These are phyloP conservation scores for Polytrichum commune DNA, from an alignment of 225 moss, liverwort and hornwort species.

Conservation along the genomic window DNA sequence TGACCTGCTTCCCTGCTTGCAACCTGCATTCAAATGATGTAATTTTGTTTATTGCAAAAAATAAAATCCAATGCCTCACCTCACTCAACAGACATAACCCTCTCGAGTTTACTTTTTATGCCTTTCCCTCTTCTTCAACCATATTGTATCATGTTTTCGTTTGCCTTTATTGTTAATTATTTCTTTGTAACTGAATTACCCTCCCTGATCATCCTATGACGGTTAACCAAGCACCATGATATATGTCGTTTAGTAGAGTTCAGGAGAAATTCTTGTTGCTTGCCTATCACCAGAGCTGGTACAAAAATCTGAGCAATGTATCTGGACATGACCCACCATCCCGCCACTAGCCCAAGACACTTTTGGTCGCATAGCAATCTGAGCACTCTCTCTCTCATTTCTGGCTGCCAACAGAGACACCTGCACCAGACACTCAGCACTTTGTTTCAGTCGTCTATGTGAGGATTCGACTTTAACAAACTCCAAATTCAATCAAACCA, in stretches of 20 bases:
- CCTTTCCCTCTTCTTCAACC: too few relatives aligned
- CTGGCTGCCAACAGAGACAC: slow-evolving; percentile 75
- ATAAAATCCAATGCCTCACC: too few relatives aligned
- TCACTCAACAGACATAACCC: not conserved
- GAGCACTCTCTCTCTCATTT: slow-evolving; percentile 83
- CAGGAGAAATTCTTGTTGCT: slow-evolving; percentile 13
- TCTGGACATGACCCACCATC: slow-evolving; percentile 74
- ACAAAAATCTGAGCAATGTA: slow-evolving; percentile 80
- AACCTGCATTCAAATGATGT: slow-evolving; percentile 34
- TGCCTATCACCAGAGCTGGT: slow-evolving; percentile 62
- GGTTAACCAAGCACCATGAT: too few relatives aligned
- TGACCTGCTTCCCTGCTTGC: slow-evolving; percentile 64
- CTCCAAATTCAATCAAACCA: too few relatives aligned
- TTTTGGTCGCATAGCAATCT: slow-evolving; percentile 82
- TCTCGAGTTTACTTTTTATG: too few relatives aligned
- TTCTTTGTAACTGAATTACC: too few relatives aligned
- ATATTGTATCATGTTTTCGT: too few relatives aligned
- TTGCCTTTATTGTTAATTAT: too few relatives aligned
- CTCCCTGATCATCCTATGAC: too few relatives aligned
- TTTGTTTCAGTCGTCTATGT: not conserved
- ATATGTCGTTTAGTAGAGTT: too few relatives aligned
- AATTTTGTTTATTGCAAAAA: too few relatives aligned
- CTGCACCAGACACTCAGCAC: slow-evolving; percentile 15
- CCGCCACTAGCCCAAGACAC: slow-evolving; percentile 69
- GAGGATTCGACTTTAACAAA: too few relatives aligned